Base-by-base conservation (phyloP, 1,284 basidiomycete species). In the Malassezia sympodialis region DNA sequence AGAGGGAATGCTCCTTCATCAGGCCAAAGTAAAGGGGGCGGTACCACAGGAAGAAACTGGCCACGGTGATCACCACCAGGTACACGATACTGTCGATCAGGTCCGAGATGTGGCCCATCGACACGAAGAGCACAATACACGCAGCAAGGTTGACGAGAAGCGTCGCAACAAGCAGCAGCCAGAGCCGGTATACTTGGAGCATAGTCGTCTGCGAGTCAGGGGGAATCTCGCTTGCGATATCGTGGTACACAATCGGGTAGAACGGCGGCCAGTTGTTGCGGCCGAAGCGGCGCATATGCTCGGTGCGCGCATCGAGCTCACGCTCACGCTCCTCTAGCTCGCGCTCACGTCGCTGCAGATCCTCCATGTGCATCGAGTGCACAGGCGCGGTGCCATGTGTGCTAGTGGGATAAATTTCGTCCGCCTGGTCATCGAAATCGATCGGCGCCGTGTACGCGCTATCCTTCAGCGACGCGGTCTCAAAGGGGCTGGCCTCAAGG, bases 191-290 rank as follows among this genome's bases (percentile, higher is more conserved):
- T 14, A 98, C 76, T 44, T 88, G 84, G 52, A 83, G 84, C 63
- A 94, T 85, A 65, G 90, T 81, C 4, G 83, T 80, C 61, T 83
- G 84, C 53, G 84, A 85, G 21, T 84, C 82, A 61, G 87, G 82
- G 5, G 90, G 86, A 49, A 96, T 91, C 73, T 96, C 89, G 58
- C 86, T 84, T 57, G 79, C 75, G 67, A 96, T 91, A 56, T 88
- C 86, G 76, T 96, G 93, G 78, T 85, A 94, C 72, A 96, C 85
- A 66, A 98, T 78, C 19, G 91, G 93, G 72, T 85, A 90, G 80
- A 91, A 88, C 19, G 82, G 82, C 19, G 89, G 89, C 84, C 86
- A 93, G 76, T 93, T 93, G 75, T 86, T 90, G 62, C 84, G 82
- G 35, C 89, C 89, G 72, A 87, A 83, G 57, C 78, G 81, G 65